Base-by-base conservation (phyloP, 371 early-diverging fungal species). In the Syncephalis plumigaleata region DNA sequence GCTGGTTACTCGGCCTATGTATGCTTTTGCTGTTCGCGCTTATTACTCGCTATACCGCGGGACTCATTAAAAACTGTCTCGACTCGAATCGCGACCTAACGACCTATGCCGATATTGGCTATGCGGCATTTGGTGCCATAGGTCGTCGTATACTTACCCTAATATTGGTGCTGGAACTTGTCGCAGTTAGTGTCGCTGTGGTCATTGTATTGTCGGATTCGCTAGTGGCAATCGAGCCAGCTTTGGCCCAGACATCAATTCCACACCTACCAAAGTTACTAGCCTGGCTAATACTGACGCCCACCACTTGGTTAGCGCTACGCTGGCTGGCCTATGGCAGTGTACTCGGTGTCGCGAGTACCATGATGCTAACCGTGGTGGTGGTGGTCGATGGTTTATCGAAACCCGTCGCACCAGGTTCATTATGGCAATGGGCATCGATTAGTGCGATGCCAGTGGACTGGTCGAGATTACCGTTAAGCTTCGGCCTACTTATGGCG, bases 101-200 rank as follows among this genome's bases (percentile, higher is more conserved):
- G 18, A 72, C 69, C 11, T 79, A 77, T 60, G 73, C 77, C 21
- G 84, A 84, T 53, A 63, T 43, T 79, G 43, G 43, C 2, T 11
- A 43, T 18, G 43, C 61, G 11, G 78, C 84, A 1, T 84, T 75
- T 67, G 84, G 84, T n/a, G 52, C 61, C 16, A 51, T 55, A 22
- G 79, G 75, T 3, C 63, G 77, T 36, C 52, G 66, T 21, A 51
- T 56, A 37, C 62, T 76, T 15, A 58, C 68, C 2, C 26, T 59
- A 1, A 48, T 86, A 22, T 82, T 81, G 58, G 57, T 73, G 44
- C 54, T 73, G 13, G 83, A 86, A 52, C 60, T 85, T 22, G 58
- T 76, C 21, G 74, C 77, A 11, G 68, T 75, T 48, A 69, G 72
- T 55, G 63, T 66, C 9, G 76, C 73, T 0, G 47, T 71, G 36